Percentiles rank a stretch among this genome's conserved stretches.
phyloP scores from a whole-genome alignment of 1,284 basidiomycete genomes.

The Ganoderma lucidum region DNA sequence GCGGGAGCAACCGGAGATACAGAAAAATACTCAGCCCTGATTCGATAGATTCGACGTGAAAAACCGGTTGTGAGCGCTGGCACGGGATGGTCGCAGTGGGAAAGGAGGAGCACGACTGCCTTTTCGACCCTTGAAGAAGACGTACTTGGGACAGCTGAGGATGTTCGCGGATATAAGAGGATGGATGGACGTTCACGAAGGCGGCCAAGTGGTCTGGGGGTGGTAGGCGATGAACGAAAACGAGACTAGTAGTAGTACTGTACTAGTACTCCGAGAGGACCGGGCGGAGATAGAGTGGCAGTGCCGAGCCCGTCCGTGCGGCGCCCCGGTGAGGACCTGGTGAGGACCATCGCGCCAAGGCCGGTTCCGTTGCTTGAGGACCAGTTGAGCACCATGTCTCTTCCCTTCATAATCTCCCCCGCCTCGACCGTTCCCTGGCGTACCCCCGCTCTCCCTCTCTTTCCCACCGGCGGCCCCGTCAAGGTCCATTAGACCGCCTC shows the following conservation, averaged over 20 bases:
- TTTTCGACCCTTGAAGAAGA: background rate
- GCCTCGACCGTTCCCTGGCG: conserved; percentile 5
- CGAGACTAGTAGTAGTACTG: background rate
- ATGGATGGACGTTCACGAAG: background rate
- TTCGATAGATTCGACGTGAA: background rate
- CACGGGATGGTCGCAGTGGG: background rate
- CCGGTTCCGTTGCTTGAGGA: conserved; percentile 19
- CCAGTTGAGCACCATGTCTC: conserved; percentile 23
- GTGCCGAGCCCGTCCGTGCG: conserved; percentile 29
- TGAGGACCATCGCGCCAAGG: conserved; percentile 26
- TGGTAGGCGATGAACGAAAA: background rate
- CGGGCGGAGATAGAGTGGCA: conserved; percentile 36
- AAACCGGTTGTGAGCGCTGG: background rate
- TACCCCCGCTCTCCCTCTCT: conserved; percentile 17
- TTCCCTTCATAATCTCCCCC: conserved; percentile 26
- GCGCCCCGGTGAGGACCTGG: conserved; percentile 31
- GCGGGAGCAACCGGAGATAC: conserved; percentile 15
- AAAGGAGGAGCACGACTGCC: background rate
- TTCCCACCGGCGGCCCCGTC: conserved; percentile 19
- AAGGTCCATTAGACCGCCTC: conserved; percentile 10
- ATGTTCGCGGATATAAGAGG: background rate
- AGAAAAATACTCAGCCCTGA: background rate
- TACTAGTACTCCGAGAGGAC: background rate
- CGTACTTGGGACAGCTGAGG: background rate
- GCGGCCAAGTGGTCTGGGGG: background rate